Percentiles rank a stretch among this genome's conserved stretches.
These are phyloP conservation scores for Gamarada debralockiae DNA, from an alignment of 495 filamentous ascomycete species.

Conservation along the genomic window DNA sequence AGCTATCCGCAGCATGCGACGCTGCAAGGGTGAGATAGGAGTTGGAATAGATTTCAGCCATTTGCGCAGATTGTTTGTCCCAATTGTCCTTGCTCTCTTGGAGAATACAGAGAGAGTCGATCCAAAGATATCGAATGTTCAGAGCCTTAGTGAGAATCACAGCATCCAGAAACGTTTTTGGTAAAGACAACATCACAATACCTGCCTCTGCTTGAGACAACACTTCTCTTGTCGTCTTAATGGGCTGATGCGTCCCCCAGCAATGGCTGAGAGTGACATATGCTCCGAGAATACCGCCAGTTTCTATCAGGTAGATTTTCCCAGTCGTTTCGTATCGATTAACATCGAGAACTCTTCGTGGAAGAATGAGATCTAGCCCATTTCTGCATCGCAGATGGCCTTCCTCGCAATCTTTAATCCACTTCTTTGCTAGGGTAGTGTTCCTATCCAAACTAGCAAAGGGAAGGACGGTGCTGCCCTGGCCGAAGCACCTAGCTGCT, in stretches of 20 bases:
- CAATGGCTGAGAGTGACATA: conserved; percentile 15
- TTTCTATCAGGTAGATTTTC: neutral
- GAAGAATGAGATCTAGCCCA: neutral
- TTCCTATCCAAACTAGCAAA: too few species aligned
- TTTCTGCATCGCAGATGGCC: neutral
- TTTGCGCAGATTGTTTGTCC: conserved; percentile 13
- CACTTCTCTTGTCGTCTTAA: neutral
- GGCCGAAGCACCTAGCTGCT: too few species aligned
- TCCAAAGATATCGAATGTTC: conserved; percentile 16
- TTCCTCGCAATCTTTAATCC: neutral
- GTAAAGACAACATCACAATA: neutral
- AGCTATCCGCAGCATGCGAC: neutral
- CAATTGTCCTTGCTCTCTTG: conserved; percentile 22
- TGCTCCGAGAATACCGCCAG: neutral
- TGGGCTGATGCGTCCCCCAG: conserved; percentile 1
- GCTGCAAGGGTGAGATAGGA: conserved; percentile 15
- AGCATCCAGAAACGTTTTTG: conserved; percentile 12
- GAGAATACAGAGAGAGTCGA: too few species aligned
- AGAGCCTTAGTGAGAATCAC: conserved; percentile 9
- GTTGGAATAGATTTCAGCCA: conserved; percentile 16
- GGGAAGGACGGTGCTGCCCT: too few species aligned
- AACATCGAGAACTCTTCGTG: neutral
- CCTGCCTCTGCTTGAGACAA: neutral
- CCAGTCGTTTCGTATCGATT: neutral
- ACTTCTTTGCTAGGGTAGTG: neutral